Conservation (phyloP, 306 rosid genomes). For the Cucurbita pepo region DNA sequence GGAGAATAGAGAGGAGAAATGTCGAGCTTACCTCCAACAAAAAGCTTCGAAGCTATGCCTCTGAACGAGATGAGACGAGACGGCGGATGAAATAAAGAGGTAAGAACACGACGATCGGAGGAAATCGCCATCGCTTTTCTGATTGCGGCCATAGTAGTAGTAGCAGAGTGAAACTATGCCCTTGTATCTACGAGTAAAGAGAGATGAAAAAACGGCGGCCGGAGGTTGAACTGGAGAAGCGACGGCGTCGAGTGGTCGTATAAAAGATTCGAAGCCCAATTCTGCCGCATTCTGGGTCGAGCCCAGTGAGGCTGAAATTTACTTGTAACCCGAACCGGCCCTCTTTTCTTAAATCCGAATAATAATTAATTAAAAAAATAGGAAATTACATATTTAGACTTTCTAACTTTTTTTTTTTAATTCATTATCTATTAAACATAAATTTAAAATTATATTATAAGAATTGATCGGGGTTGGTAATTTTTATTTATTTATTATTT, state of each 20-base stretch:
- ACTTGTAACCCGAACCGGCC: neutral
- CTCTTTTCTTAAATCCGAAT: too few species aligned
- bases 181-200: neutral
- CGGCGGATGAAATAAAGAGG: conserved; percentile 24
- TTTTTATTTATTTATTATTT: too few species aligned
- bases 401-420: too few species aligned
- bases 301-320: neutral
- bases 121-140: neutral
- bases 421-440: too few species aligned
- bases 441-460: too few species aligned
- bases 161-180: neutral
- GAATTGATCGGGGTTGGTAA: too few species aligned
- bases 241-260: neutral
- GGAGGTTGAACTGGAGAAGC: neutral
- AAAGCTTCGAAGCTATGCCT: conserved; percentile 32
- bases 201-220: neutral
- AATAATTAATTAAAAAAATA: too few species aligned
- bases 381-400: too few species aligned
- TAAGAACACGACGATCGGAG: neutral
- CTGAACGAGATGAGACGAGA: conserved; percentile 21
- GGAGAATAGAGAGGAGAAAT: neutral
- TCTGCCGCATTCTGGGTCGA: neutral
- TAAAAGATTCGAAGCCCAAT: neutral
- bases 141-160: neutral
- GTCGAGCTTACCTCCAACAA: conserved; percentile 28